Conservation (phyloP, 1,284 basidiomycete genomes). For the Boletus mariae region DNA sequence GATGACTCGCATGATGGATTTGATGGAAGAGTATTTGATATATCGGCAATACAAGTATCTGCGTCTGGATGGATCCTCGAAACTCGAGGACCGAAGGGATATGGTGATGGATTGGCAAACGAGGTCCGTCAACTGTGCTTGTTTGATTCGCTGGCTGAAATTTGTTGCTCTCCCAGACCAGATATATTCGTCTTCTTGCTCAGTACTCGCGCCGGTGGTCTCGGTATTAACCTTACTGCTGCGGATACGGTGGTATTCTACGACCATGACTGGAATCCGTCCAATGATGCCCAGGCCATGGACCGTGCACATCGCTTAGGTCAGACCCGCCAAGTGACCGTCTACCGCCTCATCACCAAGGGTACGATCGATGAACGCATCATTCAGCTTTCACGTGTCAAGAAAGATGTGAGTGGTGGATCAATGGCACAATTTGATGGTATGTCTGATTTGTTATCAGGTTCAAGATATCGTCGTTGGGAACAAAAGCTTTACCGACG, state of each 20-base stretch:
- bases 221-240: conserved; percentile 98
- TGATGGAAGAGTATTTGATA: conserved; percentile 99
- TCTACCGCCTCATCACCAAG: conserved; percentile 94
- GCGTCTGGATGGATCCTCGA: conserved; percentile 91
- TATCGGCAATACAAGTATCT: conserved; percentile 98
- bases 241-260: conserved; percentile 99
- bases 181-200: conserved; percentile 96
- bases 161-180: conserved; percentile 49
- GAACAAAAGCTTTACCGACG: conserved; percentile 90
- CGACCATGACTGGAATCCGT: conserved; percentile 99
- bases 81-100: conserved; percentile 94
- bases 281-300: conserved; percentile 99
- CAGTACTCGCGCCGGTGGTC: conserved; percentile 93
- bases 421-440: not conserved
- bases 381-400: conserved; percentile 88
- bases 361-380: conserved; percentile 99
- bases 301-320: conserved; percentile 98
- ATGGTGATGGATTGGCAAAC: conserved; percentile 99
- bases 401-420: conserved; percentile 73
- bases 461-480: conserved; percentile 99
- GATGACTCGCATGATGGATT: conserved; percentile 99
- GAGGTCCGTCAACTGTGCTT: conserved; percentile 51
- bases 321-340: conserved; percentile 98
- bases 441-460: conserved; percentile 37
- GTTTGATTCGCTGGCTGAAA: conserved; percentile 2